These are phyloP conservation scores for Coniochaeta prunicola DNA, from an alignment of 2,329 filamentous ascomycete genomes.

Conservation along the genomic window DNA sequence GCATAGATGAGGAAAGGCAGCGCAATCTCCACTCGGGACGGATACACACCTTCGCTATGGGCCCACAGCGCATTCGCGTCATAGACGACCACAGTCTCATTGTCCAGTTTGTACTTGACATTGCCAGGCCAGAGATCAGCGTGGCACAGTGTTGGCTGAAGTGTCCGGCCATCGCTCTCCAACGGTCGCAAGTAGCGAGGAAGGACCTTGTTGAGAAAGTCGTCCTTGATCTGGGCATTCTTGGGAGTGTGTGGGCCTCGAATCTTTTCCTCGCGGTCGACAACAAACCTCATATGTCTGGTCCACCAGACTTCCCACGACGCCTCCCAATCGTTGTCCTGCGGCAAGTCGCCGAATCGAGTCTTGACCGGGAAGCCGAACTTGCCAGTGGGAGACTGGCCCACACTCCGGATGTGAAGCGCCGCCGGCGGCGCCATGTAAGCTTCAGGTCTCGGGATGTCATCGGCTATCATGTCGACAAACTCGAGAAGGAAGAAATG, in stretches of 20 bases:
- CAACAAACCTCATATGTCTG: conserved; percentile 6
- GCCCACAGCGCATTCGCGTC: no score
- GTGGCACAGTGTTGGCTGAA: conserved; percentile 28
- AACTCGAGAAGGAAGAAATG: conserved; percentile 18
- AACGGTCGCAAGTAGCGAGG: conserved; percentile 28
- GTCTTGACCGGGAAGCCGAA: background rate
- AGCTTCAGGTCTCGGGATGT: conserved; percentile 10
- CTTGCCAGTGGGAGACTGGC: background rate
- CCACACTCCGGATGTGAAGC: conserved; percentile 17
- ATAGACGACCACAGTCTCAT: no score
- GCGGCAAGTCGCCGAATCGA: background rate
- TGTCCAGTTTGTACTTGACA: no score
- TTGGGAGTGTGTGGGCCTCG: background rate
- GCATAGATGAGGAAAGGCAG: no score
- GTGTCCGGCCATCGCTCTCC: conserved; percentile 23
- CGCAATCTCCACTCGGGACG: no score
- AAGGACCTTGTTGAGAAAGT: conserved; percentile 24
- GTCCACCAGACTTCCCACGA: conserved; percentile 20
- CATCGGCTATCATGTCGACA: conserved; percentile 16
- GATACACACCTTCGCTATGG: no score
- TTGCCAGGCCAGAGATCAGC: conserved; percentile 24
- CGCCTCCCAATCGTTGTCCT: conserved; percentile 11
- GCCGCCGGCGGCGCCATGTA: conserved; percentile 13
- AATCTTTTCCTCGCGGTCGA: conserved; percentile 5
- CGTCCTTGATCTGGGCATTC: conserved; percentile 5